phyloP scores from a whole-genome alignment of 2,329 filamentous ascomycete species.

The Xylariaceae sp. region DNA sequence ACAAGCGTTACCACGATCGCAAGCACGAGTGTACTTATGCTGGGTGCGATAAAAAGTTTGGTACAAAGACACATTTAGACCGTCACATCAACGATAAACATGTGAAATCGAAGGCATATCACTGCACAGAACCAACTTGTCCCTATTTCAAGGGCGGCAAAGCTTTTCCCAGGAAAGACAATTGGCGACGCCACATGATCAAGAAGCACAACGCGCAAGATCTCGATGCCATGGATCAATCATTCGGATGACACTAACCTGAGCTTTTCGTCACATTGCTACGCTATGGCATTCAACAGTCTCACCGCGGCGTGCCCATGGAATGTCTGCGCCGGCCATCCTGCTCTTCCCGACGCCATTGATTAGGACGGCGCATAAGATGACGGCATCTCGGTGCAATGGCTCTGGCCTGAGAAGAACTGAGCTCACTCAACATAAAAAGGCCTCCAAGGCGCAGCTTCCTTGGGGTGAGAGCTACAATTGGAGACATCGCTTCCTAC shows the following conservation, averaged over 20 bases:
- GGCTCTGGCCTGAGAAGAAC: no score
- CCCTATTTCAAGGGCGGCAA: conserved; percentile 56
- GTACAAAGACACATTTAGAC: conserved; percentile 58
- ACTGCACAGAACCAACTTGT: conserved; percentile 51
- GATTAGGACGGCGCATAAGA: no score
- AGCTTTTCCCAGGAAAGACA: conserved; percentile 58
- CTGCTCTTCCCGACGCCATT: no score
- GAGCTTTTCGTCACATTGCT: no score
- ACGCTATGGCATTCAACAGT: no score
- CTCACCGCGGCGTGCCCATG: no score
- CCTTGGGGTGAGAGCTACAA: no score
- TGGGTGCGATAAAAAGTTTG: conserved; percentile 52
- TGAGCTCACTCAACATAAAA: no score
- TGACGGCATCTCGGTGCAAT: no score
- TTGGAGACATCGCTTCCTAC: no score
- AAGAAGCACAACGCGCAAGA: conserved; percentile 45
- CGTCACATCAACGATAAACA: conserved; percentile 61
- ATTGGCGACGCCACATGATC: conserved; percentile 59
- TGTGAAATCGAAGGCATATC: conserved; percentile 55
- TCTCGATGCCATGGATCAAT: conserved; percentile 23
- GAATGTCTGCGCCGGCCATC: no score
- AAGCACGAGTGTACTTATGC: conserved; percentile 40
- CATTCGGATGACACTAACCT: conserved; percentile 11
- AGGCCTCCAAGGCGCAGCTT: no score
- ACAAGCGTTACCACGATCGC: conserved; percentile 58